Conservation (phyloP, 371 early-diverging fungal species). For the Zancudomyces culisetae region DNA sequence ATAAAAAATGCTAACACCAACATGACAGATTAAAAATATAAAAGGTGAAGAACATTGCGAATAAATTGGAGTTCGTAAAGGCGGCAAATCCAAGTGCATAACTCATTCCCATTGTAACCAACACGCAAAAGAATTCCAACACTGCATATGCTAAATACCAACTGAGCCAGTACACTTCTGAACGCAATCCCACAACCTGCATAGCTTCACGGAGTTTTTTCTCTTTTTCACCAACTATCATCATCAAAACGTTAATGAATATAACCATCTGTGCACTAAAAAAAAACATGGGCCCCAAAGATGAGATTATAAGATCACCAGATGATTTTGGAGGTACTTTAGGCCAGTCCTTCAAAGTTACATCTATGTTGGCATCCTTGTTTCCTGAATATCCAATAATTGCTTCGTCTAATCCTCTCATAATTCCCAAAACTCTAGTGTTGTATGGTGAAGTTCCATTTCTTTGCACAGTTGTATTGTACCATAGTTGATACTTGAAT, state of each 20-base stretch:
- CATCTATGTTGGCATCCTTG: conserved; percentile 29
- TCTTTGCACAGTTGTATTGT: background rate
- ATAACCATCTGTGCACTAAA: conserved; percentile 53
- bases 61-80: conserved; percentile 44
- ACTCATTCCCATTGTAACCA: conserved; percentile 38
- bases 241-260: conserved; percentile 47
- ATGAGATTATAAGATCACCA: conserved; percentile 26
- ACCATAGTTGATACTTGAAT: conserved; percentile 1
- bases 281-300: conserved; percentile 39
- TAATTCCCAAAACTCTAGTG: background rate
- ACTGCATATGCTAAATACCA: conserved; percentile 43
- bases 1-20: conserved; percentile 37
- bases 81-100: conserved; percentile 27
- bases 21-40: conserved; percentile 30
- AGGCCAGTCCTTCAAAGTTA: conserved; percentile 39
- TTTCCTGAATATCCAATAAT: conserved; percentile 5
- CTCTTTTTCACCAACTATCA: conserved; percentile 48
- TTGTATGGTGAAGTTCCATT: background rate
- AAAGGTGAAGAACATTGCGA: conserved; percentile 36
- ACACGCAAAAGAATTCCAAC: conserved; percentile 32
- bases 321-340: conserved; percentile 19
- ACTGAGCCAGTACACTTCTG: conserved; percentile 33
- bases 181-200: conserved; percentile 47
- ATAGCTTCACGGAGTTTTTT: conserved; percentile 44
- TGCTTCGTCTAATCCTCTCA: conserved; percentile 1